phyloP scores from a whole-genome alignment of 2,329 filamentous ascomycete species.

The Xylariaceae sp. region DNA sequence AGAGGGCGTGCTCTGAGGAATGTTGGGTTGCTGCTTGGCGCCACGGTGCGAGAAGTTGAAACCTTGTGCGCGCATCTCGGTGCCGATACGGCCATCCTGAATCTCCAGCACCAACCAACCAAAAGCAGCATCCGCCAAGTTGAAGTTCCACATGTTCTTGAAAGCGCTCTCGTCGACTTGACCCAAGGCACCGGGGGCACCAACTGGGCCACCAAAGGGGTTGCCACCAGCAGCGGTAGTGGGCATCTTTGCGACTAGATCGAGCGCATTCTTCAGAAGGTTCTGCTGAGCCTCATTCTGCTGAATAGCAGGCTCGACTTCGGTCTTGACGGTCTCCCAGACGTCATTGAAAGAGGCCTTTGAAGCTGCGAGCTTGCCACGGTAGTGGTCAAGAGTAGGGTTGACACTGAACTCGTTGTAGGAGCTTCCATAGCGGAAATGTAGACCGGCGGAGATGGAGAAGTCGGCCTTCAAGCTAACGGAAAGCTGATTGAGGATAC shows the following conservation, averaged over 20 bases:
- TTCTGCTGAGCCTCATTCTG: constrained; percentile 94
- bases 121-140: constrained; percentile 94
- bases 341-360: constrained; percentile 99
- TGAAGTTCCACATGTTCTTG: constrained; percentile 99
- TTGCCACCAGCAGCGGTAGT: constrained; percentile 92
- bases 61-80: constrained; percentile 96
- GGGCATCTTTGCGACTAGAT: constrained; percentile 98
- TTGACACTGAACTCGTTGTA: constrained; percentile 99
- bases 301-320: constrained; percentile 90
- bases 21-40: constrained; percentile 63
- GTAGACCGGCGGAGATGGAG: constrained; percentile 92
- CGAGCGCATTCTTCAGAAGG: constrained; percentile 83
- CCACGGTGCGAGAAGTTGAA: constrained; percentile 99
- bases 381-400: constrained; percentile 95
- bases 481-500: constrained; percentile 94
- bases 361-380: constrained; percentile 94
- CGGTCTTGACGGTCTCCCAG: constrained; percentile 96
- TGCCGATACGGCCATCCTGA: constrained; percentile 92
- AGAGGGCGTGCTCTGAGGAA: constrained; percentile 37
- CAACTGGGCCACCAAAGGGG: constrained; percentile 85
- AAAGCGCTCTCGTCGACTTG: constrained; percentile 98
- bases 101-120: constrained; percentile 94
- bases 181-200: constrained; percentile 69
- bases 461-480: constrained; percentile 98
- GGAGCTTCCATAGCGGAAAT: constrained; percentile 98